Conservation (phyloP, 1,284 basidiomycete species). For the Veloboletus limbatus region DNA sequence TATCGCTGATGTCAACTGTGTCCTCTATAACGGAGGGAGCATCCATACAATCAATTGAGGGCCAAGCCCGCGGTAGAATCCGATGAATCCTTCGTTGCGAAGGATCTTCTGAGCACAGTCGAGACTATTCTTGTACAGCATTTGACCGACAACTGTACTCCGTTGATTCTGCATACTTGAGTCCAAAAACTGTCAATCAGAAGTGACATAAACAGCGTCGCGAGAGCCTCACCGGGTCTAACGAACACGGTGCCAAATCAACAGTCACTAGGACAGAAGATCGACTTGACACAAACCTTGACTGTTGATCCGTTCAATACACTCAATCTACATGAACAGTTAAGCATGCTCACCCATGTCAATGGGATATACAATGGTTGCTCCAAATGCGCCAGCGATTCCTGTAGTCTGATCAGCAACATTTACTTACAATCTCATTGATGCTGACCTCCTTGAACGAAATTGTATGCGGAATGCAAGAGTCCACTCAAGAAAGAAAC, state of each 20-base stretch:
- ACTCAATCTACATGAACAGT: constrained; percentile 1
- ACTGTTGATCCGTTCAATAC: constrained; percentile 41
- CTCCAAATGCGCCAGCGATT: constrained; percentile 89
- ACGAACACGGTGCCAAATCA: constrained; percentile 11
- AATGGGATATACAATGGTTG: constrained; percentile 92
- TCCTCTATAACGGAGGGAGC: not conserved
- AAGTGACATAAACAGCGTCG: not conserved
- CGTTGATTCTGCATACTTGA: constrained; percentile 95
- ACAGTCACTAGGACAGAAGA: constrained; percentile 2
- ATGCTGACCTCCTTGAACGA: constrained; percentile 77
- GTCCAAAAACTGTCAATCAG: constrained; percentile 1
- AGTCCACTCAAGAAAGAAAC: constrained; percentile 50
- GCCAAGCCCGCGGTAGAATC: constrained; percentile 95
- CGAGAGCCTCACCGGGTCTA: constrained; percentile 60
- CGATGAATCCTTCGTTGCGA: constrained; percentile 89
- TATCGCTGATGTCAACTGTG: constrained; percentile 32
- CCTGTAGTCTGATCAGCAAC: constrained; percentile 38
- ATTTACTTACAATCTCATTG: not conserved
- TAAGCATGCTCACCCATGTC: constrained; percentile 71
- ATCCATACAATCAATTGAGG: constrained; percentile 85
- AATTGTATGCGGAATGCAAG: constrained; percentile 77
- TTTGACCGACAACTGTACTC: constrained; percentile 89
- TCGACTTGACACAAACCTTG: constrained; percentile 51
- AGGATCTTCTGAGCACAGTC: constrained; percentile 96
- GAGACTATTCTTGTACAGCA: constrained; percentile 90